Evolutionary conservation across 2,329 filamentous ascomycete species (phyloP), one percentile per base, ranked within the genome.

Genomic region (Neofusicoccum cordaticola): DNA sequence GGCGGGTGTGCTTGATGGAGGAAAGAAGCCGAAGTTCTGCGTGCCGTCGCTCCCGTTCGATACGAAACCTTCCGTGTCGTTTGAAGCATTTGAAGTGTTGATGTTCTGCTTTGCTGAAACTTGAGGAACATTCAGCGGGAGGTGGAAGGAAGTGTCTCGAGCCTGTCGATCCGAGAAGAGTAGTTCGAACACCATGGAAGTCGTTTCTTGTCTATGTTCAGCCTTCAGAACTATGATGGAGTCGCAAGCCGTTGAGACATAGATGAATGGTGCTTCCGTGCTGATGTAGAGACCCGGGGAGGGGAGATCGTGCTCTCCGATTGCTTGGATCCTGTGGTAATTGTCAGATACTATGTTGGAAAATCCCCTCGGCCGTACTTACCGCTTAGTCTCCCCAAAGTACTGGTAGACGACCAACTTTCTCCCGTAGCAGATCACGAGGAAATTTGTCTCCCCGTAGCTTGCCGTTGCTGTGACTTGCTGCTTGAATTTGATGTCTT

Each of bases 171-270:
- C 75, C 12, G 67, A 72, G 66, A 74, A 77, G 1, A 72, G 45
- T 37, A 69, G 69, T 9, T 67, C 63, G 41, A 76, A 70, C 13
- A 5, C 37, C 45, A 51, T 48, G 15, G 44, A 44, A 11, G 48
- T 51, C 13, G 11, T 15, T 13, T 27, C 17, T 22, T 19, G 39
- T 22, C 37, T 42, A 17, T 47, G 56, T 13, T 76, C 74, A 69
- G 42, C 69, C 65, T 80, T 73, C 42, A 83, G 79, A 22, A 82
- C 78, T 35, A 84, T 73, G 11, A 86, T 77, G 0, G 85, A 87
- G 67, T 88, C 82, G 44, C 77, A 74, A 2, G 79, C 73, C 0
- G 85, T 88, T 1, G 85, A 83, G 52, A 87, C 77, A 66, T 85
- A 83, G 34, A 88, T 79, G 27, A 80, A 78, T 1, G 77, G 74